Base-by-base conservation (phyloP, 768 basidiomycete species). In the Butyriboletus loyo region DNA sequence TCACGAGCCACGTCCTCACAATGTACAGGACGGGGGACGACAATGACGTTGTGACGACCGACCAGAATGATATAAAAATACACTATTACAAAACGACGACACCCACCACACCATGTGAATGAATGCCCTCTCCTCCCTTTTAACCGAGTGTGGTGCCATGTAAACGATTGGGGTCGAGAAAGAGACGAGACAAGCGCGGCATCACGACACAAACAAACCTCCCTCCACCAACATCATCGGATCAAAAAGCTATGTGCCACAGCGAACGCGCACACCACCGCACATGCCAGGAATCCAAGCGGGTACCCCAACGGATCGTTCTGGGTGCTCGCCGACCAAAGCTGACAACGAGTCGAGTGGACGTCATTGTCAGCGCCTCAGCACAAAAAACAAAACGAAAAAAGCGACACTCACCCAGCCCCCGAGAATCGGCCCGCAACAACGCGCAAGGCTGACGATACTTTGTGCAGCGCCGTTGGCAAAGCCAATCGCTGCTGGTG, bases 391-490 rank as follows among this genome's bases (percentile, higher is more conserved):
- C 22, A 17, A 22, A 32, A 28, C 51, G 11, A n/a, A 4, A 15
- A 14, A 19, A 43, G 24, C 5, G 4, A 52, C 68, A 52, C 68
- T 59, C 65, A 92, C 91, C 66, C 85, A 88, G 39, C 91, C 90
- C 42, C 90, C 90, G 17, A 92, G 74, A 36, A 92, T 81, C 21
- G 94, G 92, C 21, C 92, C 97, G 34, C 92, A 63, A 73, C 94
- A 97, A 36, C 97, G 82, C 5, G 95, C 92, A 24, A 96, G 83
- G 57, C 92, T 94, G 56, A 96, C 95, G 30, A 92, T 89, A 63
- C 92, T 94, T 70, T 99, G 97, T 0, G 94, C 97, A 21, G 96
- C 84, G 17, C 96, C 97, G 65, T 98, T 99, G 10, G 96, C 92
- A 53, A 92, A 83, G 7, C 93, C 92, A 36, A 98, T 84, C 8